A percentile compares a stretch with the other conserved stretches of the same genome.
These are phyloP conservation scores for Cladosporium sp. DNA, from an alignment of 2,329 filamentous ascomycete genomes.

Conservation along the genomic window DNA sequence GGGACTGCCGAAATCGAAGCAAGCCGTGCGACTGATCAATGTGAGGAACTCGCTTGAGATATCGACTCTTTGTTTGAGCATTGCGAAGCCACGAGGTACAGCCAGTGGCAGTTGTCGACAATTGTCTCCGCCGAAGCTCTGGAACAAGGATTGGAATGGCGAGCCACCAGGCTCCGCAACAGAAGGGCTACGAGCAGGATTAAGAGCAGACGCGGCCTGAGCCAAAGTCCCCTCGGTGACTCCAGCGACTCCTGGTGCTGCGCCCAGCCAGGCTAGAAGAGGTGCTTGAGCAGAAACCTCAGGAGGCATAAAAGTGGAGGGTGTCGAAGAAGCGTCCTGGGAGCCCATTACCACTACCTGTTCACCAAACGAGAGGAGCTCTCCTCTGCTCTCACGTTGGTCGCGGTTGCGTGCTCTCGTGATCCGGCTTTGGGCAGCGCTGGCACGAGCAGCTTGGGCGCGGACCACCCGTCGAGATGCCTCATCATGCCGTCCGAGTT, in stretches of 20 bases:
- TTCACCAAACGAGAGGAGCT: background rate
- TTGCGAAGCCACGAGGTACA: constrained; percentile 35
- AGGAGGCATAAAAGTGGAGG: background rate
- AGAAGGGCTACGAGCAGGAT: background rate
- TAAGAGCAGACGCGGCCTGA: constrained; percentile 4
- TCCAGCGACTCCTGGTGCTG: background rate
- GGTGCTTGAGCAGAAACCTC: constrained; percentile 4
- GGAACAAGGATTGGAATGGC: constrained; percentile 7
- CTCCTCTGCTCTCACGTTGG: constrained; percentile 27
- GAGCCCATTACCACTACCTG: background rate
- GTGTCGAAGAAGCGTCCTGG: background rate
- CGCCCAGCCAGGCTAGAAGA: constrained; percentile 6
- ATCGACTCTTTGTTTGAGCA: constrained; percentile 29
- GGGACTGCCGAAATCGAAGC: constrained; percentile 36
- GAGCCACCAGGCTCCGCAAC: background rate
- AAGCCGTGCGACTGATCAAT: constrained; percentile 35
- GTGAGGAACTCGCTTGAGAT: constrained; percentile 32
- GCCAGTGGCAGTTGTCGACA: constrained; percentile 31
- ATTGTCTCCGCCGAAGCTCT: background rate
- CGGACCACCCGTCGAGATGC: constrained; percentile 35
- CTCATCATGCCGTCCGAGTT: constrained; percentile 33
- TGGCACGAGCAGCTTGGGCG: constrained; percentile 37
- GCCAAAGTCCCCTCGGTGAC: background rate
- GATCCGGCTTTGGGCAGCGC: constrained; percentile 35
- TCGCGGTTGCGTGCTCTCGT: constrained; percentile 36